These are phyloP conservation scores for Trichoderma sp. DNA, from an alignment of 2,329 filamentous ascomycete genomes.

Conservation along the genomic window DNA sequence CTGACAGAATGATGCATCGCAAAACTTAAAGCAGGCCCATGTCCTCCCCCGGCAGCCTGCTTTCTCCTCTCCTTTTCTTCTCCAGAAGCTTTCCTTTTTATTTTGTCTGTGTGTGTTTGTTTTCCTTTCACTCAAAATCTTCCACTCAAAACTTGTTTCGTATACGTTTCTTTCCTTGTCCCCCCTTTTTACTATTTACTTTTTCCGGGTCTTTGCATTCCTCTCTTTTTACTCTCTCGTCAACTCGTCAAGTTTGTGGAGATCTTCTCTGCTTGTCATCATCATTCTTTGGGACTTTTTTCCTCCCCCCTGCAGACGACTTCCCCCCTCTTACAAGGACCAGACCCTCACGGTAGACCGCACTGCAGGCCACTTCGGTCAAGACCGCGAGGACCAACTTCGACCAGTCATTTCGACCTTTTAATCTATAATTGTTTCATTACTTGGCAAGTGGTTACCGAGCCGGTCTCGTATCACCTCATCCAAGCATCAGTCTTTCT, in stretches of 20 bases:
- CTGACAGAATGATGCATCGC: conserved; percentile 26
- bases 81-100: conserved; percentile 15
- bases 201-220: conserved; percentile 25
- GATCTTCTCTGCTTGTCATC: conserved; percentile 6
- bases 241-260: conserved; percentile 20
- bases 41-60: conserved; percentile 28
- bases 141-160: conserved; percentile 24
- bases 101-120: background rate
- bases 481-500: conserved; percentile 15
- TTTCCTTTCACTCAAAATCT: conserved; percentile 21
- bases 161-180: conserved; percentile 21
- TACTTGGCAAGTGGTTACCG: conserved; percentile 16
- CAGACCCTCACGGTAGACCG: conserved; percentile 21
- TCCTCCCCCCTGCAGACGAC: conserved; percentile 10
- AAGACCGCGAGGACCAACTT: conserved; percentile 16
- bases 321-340: conserved; percentile 17
- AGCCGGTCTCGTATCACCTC: conserved; percentile 20
- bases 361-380: conserved; percentile 21
- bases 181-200: conserved; percentile 24
- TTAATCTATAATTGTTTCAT: conserved; percentile 22
- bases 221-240: conserved; percentile 26
- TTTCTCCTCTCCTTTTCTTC: conserved; percentile 26
- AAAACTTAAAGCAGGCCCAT: conserved; percentile 35
- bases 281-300: conserved; percentile 1
- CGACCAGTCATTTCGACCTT: conserved; percentile 18